Conservation (phyloP, 2,329 filamentous ascomycete species). For the Coniochaeta pulveracea region DNA sequence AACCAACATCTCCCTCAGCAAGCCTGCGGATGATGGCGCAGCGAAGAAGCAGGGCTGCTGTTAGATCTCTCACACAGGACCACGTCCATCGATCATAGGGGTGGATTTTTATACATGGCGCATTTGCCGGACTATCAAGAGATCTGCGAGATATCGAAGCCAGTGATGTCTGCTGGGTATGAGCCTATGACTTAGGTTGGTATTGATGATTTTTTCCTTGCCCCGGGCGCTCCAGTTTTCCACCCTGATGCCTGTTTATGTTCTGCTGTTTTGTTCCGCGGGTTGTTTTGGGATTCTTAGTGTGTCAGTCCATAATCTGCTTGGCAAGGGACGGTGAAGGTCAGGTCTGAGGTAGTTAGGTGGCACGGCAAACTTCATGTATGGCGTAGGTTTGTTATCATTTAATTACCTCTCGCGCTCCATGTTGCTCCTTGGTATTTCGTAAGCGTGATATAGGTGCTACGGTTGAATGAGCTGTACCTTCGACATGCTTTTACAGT, state of each 20-base stretch:
- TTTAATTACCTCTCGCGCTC: no score
- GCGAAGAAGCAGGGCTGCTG: conserved; percentile 76
- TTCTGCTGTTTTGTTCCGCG: background rate
- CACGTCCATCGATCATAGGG: conserved; percentile 1
- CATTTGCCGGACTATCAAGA: conserved; percentile 6
- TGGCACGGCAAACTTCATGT: no score
- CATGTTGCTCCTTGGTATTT: no score
- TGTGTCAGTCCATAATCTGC: conserved; percentile 1
- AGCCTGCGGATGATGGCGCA: conserved; percentile 64
- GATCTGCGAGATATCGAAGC: background rate
- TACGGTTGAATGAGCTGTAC: no score
- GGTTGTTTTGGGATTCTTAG: conserved; percentile 3
- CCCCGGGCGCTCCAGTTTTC: background rate
- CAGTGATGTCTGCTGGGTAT: conserved; percentile 3
- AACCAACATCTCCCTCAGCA: conserved; percentile 77
- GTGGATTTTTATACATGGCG: conserved; percentile 3
- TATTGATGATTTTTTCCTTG: conserved; percentile 3
- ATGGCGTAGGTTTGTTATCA: no score
- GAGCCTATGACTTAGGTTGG: conserved; percentile 1
- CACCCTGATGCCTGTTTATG: background rate
- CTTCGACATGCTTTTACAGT: no score
- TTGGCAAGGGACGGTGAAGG: background rate
- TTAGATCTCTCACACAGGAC: conserved; percentile 30
- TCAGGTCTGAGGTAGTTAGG: no score
- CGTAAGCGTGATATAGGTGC: no score